Conservation (phyloP, 2,329 filamentous ascomycete species). For the Colletotrichum liaoningense region DNA sequence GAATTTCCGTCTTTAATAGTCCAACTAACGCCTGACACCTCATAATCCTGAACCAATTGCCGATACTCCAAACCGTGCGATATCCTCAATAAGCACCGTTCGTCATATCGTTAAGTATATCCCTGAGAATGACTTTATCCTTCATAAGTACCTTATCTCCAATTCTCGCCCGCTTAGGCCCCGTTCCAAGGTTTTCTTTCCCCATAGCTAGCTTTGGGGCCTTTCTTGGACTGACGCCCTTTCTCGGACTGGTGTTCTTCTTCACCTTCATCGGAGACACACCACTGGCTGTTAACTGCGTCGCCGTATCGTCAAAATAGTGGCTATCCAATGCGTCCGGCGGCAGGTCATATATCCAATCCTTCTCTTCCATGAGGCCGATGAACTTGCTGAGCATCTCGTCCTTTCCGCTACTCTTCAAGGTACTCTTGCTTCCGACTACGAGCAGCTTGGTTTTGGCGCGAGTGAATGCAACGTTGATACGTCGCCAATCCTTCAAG, state of each 20-base stretch:
- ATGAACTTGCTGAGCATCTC: slow-evolving; percentile 85
- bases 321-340: slow-evolving; percentile 74
- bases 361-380: slow-evolving; percentile 77
- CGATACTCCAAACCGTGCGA: slow-evolving; percentile 21
- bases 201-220: slow-evolving; percentile 28
- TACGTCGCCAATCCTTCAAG: slow-evolving; percentile 88
- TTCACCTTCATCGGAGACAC: slow-evolving; percentile 25
- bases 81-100: slow-evolving; percentile 51
- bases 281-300: slow-evolving; percentile 56
- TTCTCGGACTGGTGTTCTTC: slow-evolving; percentile 15
- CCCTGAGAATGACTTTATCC: slow-evolving; percentile 75
- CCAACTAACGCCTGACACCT: background rate
- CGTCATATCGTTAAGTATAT: slow-evolving; percentile 81
- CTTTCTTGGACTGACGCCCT: background rate
- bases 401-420: slow-evolving; percentile 77
- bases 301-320: slow-evolving; percentile 69
- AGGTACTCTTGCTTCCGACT: slow-evolving; percentile 82
- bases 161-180: slow-evolving; percentile 67
- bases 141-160: slow-evolving; percentile 73
- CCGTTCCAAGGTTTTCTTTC: slow-evolving; percentile 61
- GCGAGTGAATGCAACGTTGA: slow-evolving; percentile 95
- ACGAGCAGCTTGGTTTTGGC: slow-evolving; percentile 93
- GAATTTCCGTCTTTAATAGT: background rate
- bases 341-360: slow-evolving; percentile 85
- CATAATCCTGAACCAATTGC: slow-evolving; percentile 22